Conservation (phyloP, 73 alveolate genomes). For the Tetrahymena thermophila region DNA sequence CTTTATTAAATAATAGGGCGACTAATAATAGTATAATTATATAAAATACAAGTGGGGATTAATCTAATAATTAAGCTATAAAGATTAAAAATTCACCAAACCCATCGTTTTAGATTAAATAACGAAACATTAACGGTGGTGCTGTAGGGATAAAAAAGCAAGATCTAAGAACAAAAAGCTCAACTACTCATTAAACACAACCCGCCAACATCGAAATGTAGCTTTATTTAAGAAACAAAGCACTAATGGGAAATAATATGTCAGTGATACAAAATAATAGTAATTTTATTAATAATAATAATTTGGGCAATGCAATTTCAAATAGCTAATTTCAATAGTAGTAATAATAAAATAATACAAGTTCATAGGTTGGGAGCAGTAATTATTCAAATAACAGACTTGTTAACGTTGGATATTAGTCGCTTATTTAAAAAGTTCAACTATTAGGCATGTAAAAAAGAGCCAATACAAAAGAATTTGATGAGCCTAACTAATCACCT, state of each 20-base stretch:
- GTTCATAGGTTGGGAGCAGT: background rate
- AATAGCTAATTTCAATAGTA: background rate
- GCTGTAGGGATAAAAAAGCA: background rate
- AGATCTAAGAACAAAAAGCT: background rate
- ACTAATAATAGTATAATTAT: background rate
- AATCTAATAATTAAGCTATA: background rate
- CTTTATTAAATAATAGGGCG: background rate
- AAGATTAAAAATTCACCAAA: background rate
- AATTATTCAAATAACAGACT: background rate
- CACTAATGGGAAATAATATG: background rate
- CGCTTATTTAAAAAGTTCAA: background rate
- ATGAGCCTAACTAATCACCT: background rate
- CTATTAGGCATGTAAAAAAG: background rate
- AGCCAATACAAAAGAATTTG: background rate
- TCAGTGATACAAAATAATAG: background rate
- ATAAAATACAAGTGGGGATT: background rate
- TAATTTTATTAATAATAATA: background rate
- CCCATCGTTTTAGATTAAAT: background rate
- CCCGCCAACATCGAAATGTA: background rate
- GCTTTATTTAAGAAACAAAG: background rate
- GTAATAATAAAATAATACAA: background rate
- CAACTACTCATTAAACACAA: background rate
- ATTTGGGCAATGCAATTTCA: background rate
- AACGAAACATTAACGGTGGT: background rate
- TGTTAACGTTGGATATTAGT: background rate